Conservation (phyloP, 176 grass and related monocot species). For the Ananas comosus region DNA sequence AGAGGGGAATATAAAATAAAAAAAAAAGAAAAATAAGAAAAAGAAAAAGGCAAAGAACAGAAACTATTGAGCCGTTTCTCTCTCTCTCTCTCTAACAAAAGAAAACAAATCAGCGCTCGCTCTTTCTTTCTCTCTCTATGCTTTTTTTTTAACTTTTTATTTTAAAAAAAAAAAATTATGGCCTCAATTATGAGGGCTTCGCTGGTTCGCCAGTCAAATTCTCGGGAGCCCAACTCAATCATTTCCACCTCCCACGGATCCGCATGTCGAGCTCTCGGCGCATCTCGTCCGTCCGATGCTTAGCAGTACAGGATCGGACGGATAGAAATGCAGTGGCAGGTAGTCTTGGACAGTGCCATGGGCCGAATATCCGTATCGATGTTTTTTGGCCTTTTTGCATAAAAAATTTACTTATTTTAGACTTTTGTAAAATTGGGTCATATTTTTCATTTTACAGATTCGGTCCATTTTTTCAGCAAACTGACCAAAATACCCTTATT, state of each 20-base stretch:
- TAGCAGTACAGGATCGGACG: conserved; percentile 13
- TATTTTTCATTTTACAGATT: too few species aligned
- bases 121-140: conserved; percentile 17
- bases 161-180: too few species aligned
- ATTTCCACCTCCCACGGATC: conserved; percentile 21
- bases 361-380: conserved; percentile 23
- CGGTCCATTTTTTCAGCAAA: too few species aligned
- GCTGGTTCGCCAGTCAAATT: conserved; percentile 39
- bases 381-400: too few species aligned
- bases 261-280: too few species aligned
- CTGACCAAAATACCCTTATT: too few species aligned
- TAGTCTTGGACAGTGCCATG: conserved; percentile 10
- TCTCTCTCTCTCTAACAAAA: too few species aligned
- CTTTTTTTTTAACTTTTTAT: conserved; percentile 45
- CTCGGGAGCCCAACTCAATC: conserved; percentile 38
- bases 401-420: too few species aligned
- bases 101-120: background rate
- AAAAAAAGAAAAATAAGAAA: conserved; percentile 6
- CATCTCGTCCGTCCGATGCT: conserved; percentile 7
- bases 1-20: conserved; percentile 10
- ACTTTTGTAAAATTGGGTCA: too few species aligned
- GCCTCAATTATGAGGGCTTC: background rate
- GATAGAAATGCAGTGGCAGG: background rate
- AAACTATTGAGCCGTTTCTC: too few species aligned
- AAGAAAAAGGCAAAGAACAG: too few species aligned